Conservation (phyloP, 2,329 filamentous ascomycete genomes). For the Atkinsonella texensis region DNA sequence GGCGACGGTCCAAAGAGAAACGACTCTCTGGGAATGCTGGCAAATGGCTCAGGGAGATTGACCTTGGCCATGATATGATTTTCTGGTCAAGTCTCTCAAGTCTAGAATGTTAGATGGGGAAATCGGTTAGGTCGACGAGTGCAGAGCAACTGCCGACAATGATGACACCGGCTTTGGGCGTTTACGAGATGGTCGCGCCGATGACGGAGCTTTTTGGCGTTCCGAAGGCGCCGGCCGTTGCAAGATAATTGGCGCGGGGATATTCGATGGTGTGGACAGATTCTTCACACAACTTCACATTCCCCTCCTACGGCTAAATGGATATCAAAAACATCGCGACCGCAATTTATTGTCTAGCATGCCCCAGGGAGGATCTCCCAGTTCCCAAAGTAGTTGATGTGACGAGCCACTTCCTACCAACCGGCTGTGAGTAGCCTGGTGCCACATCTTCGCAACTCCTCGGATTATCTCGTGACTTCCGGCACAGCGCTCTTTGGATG, state of each 20-base stretch:
- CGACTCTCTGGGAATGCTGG: constrained; percentile 46
- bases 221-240: not conserved
- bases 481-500: constrained; percentile 87
- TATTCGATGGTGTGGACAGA: too few species aligned
- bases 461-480: constrained; percentile 69
- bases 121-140: too few species aligned
- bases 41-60: constrained; percentile 46
- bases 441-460: constrained; percentile 64
- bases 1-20: constrained; percentile 58
- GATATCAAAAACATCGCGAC: not conserved
- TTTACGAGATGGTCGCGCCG: not conserved
- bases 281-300: not conserved
- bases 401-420: constrained; percentile 83
- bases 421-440: constrained; percentile 69
- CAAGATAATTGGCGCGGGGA: not conserved
- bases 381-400: constrained; percentile 91
- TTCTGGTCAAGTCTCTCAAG: too few species aligned
- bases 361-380: constrained; percentile 73
- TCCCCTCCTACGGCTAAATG: not conserved
- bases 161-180: not conserved
- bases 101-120: too few species aligned
- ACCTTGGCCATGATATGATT: not conserved
- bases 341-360: constrained; percentile 37
- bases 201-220: not conserved
- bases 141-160: not conserved